Evolutionary conservation across 805 yeast genomes (phyloP), one percentile per base, ranked within the genome.

Genomic region (Barnettozyma pratensis): DNA sequence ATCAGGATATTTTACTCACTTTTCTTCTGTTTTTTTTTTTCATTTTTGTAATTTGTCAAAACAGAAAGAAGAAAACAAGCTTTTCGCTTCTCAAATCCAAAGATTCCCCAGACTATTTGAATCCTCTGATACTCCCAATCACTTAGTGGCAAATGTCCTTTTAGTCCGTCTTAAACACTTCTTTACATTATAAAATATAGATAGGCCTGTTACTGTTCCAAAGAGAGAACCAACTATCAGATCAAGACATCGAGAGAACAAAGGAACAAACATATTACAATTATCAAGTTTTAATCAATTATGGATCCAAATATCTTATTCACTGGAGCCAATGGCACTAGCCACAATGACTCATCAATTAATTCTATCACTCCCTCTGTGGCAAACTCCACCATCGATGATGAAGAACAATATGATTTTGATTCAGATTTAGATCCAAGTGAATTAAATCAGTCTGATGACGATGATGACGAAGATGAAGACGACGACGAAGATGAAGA

Each of bases 221-320:
- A 8, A 31, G 34, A 31, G 34, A 31, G 34, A 31, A 31, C 34
- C 8, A 8, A 31, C 34, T 19, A 19, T 19, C 19, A 19, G 19
- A 19, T 32, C 12, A 32, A 32, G 9, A 32, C 35, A 32, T 32
- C 35, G 3, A 9, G 11, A 11, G 11, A 31, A 39, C 14, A 28
- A 11, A 39, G 19, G 25, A 29, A 26, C 2, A 40, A 40, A n/a
- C 26, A 40, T 26, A n/a, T 10, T 7, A 32, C 19, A 19, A 19
- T 19, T 19, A 19, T 19, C 19, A 19, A 19, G 19, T 19, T 19
- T 19, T 19, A 19, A 19, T 19, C 19, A 19, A 19, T 19, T 19
- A 60, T 60, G 64, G 58, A 60, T 38, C 52, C 62, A 36, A 54
- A 50, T 34, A 54, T 60, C 31, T 47, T 60, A 25, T 60, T 60